These are phyloP conservation scores for Calvatia gigantea DNA, from an alignment of 768 basidiomycete species.

Conservation along the genomic window DNA sequence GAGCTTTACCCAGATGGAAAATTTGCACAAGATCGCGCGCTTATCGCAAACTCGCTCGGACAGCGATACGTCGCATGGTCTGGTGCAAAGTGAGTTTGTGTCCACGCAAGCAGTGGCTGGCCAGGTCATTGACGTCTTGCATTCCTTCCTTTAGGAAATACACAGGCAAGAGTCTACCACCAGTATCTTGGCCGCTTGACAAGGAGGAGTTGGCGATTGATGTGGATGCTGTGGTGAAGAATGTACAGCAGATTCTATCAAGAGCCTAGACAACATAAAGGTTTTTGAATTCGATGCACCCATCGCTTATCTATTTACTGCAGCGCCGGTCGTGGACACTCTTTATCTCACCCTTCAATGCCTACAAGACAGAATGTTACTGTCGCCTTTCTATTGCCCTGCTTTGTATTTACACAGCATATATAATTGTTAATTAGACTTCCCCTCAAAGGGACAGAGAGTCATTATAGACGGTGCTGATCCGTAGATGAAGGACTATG, in stretches of 20 bases:
- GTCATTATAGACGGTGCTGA: too few species aligned
- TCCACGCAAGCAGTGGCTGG: not conserved
- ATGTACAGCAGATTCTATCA: conserved; percentile 26
- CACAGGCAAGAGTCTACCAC: conserved; percentile 29
- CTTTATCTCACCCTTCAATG: not conserved
- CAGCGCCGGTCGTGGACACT: not conserved
- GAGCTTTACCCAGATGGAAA: conserved; percentile 73
- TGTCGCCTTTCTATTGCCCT: not conserved
- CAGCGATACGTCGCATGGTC: conserved; percentile 62
- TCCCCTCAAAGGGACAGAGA: too few species aligned
- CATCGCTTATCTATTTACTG: too few species aligned
- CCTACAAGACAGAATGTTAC: not conserved
- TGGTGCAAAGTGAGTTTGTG: conserved; percentile 32
- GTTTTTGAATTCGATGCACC: not conserved
- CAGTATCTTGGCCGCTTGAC: conserved; percentile 15
- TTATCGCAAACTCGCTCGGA: conserved; percentile 49
- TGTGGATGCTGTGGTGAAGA: conserved; percentile 35
- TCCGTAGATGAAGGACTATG: too few species aligned
- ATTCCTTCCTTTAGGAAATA: conserved; percentile 29
- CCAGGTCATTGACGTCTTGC: not conserved
- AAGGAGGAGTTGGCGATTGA: conserved; percentile 32
- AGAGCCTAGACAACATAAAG: not conserved
- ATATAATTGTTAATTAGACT: too few species aligned
- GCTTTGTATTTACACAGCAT: not conserved
- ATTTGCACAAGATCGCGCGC: conserved; percentile 61